These are phyloP conservation scores for Colletotrichum liaoningense DNA, from an alignment of 2,329 filamentous ascomycete species.

Conservation along the genomic window DNA sequence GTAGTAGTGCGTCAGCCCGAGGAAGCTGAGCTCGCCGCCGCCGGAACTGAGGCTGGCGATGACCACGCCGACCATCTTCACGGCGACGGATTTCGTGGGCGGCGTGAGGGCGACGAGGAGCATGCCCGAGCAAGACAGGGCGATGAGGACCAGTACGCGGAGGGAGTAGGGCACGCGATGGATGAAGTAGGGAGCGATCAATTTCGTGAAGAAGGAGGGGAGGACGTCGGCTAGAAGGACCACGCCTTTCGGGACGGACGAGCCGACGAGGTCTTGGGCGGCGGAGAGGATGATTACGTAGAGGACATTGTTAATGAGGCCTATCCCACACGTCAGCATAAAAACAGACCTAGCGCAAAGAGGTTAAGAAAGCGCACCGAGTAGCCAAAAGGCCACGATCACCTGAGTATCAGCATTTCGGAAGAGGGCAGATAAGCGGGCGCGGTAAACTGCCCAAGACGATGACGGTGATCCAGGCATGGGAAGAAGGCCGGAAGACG, in stretches of 20 bases:
- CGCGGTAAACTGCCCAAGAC: conserved; percentile 80
- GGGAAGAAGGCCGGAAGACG: conserved; percentile 61
- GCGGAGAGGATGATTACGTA: conserved; percentile 97
- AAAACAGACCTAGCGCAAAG: not conserved
- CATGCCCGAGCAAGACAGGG: conserved; percentile 86
- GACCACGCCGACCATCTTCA: conserved; percentile 85
- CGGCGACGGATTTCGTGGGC: conserved; percentile 69
- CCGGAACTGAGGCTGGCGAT: conserved; percentile 88
- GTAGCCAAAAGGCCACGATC: conserved; percentile 89
- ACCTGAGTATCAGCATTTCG: conserved; percentile 77
- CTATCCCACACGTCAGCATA: conserved; percentile 53
- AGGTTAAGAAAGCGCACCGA: conserved; percentile 67
- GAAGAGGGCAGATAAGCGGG: conserved; percentile 72
- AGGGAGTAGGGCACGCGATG: conserved; percentile 83
- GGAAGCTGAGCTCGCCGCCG: conserved; percentile 88
- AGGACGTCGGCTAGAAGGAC: conserved; percentile 94
- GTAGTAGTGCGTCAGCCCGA: conserved; percentile 94
- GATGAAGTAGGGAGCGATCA: conserved; percentile 93
- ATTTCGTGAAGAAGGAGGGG: conserved; percentile 88
- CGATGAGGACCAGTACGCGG: conserved; percentile 80
- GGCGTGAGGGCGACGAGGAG: conserved; percentile 87
- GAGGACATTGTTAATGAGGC: conserved; percentile 95
- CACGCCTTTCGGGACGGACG: conserved; percentile 88
- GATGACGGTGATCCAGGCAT: conserved; percentile 69
- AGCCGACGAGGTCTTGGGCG: conserved; percentile 93